Base-by-base conservation (phyloP, 495 filamentous ascomycete genomes). In the Paragyromitra xinjiangensis region DNA sequence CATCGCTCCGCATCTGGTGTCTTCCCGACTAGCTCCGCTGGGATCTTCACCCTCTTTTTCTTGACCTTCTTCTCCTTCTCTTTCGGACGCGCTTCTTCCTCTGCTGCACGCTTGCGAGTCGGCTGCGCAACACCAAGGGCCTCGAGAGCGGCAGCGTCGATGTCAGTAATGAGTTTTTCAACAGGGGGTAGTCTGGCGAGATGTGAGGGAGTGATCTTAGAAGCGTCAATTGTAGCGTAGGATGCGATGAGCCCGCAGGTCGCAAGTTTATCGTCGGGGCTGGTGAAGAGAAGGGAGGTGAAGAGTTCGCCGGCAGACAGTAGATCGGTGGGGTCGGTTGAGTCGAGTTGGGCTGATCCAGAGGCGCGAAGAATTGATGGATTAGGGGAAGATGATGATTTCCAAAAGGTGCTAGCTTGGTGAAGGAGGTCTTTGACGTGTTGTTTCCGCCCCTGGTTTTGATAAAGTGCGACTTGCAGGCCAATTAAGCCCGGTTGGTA, bases 1-100 rank as follows among this genome's bases (percentile, higher is more conserved):
- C 95, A 99, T 62, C 95, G 85, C 84, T 99, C 96, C 1, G 92
- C 91, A 81, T 98, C 95, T 6, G 92, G 86, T 56, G 88, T 89
- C 87, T 94, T 97, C 79, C 85, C 88, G 45, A 90, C 93, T 79
- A 90, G 94, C 80, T 93, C 88, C 85, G 94, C 94, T 22, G 94
- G 94, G 64, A 97, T 85, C 53, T 45, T 73, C 11, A 48, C 85
- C 71, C 91, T 90, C 81, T 92, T 94, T 81, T 88, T 89, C 84
- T 87, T 89, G 2, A 84, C 84, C 37, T 83, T 68, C 29, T 84
- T 82, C 6, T 24, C 29, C 19, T 82, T 81, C 19, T 22, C 22
- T 39, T 84, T 83, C 6, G 80, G 77, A 6, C 85, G 84, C 3
- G 75, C 75, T 45, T 86, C 86, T n/a, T 85, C 84, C 0, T 88